Evolutionary conservation across 345 rosid genomes (phyloP), one percentile per base, ranked within the genome.

Genomic region (Hypericum androsaemum): DNA sequence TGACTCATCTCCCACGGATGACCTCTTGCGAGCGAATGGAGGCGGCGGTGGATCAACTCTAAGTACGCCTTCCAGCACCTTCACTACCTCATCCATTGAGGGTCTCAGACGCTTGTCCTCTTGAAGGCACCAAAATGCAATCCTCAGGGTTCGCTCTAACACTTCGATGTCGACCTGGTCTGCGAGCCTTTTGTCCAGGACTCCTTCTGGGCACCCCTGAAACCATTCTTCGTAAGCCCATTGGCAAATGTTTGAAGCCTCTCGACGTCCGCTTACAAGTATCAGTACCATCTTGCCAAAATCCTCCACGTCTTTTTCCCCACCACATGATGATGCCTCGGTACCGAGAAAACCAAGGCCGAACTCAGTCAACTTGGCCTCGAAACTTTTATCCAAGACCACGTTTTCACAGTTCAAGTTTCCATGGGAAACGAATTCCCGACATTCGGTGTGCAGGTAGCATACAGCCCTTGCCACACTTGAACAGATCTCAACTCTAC

Each of bases 61-160:
- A 72, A 80, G 46, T 41, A 83, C 74, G 5, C 97, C 97, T 62
- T 84, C 94, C 57, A 88, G 54, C 47, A 84, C 92, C 68, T 79
- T 82, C 47, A 84, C 78, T n/a, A 77, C 86, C 80, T 88, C 95
- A 0, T 66, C 78, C 84, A 82, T 82, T 1, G 84, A 74, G 32
- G 95, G 97, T 71, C 87, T 88, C 69, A 80, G 49, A 5, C 83
- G 71, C 44, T 70, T 76, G 53, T 88, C 83, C 0, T 8, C 57
- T 57, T 88, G 95, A 64, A 80, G 74, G 62, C 90, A 88, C 90
- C 97, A 88, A 50, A 84, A 84, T 42, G 78, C 65, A 22, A 78
- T 84, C 62, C 90, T 80, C 64, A 88, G 42, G 14, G 66, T 72
- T 36, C 86, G 58, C 64, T 84, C 88, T 42, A 88, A 69, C 77